Conservation (phyloP, 2,329 filamentous ascomycete species). For the Neopestalotiopsis sp. region DNA sequence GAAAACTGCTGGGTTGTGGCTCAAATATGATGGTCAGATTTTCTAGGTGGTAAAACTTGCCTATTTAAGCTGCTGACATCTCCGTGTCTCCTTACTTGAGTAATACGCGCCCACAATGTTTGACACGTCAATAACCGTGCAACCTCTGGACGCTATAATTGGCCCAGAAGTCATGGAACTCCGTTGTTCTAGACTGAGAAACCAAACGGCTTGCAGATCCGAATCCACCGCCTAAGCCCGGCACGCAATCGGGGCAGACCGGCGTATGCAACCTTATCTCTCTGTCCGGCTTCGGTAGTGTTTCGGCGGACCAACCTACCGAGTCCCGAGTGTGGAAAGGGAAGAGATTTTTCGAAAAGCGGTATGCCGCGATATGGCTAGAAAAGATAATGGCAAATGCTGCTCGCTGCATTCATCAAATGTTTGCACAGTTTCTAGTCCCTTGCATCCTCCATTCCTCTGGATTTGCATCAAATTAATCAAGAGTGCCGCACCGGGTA, state of each 20-base stretch:
- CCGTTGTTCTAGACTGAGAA: background rate
- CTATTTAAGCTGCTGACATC: too few relatives aligned
- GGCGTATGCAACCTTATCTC: constrained; percentile 11
- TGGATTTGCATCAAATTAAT: background rate
- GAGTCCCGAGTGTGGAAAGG: background rate
- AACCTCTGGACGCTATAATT: background rate
- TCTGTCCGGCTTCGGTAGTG: constrained; percentile 10
- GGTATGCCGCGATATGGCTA: background rate
- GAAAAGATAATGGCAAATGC: background rate
- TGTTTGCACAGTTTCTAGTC: background rate
- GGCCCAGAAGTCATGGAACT: background rate
- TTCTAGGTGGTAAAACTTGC: too few relatives aligned
- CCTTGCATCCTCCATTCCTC: background rate
- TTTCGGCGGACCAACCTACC: constrained; percentile 10
- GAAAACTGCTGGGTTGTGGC: too few relatives aligned
- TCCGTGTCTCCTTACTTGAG: background rate
- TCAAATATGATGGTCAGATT: too few relatives aligned
- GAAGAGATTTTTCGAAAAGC: background rate
- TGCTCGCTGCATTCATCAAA: background rate
- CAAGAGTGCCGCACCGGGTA: background rate
- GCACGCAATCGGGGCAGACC: constrained; percentile 6
- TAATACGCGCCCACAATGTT: background rate
- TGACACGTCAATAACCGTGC: background rate
- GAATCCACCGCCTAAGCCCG: background rate
- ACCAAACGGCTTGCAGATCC: background rate